phyloP scores from a whole-genome alignment of 2,329 filamentous ascomycete species.

The Alternaria arborescens region DNA sequence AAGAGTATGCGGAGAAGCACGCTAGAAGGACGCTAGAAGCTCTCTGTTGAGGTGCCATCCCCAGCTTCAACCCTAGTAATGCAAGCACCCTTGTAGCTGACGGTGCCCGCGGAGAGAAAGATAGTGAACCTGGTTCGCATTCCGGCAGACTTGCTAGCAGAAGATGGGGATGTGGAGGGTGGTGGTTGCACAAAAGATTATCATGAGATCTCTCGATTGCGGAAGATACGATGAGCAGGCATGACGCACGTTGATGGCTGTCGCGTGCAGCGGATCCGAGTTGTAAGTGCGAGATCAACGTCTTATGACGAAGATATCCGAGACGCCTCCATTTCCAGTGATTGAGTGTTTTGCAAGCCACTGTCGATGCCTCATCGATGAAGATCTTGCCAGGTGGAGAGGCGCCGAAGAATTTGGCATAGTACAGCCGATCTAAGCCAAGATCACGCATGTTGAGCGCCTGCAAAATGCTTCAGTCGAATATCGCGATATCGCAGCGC shows the following conservation, averaged over 20 bases:
- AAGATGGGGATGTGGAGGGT: not conserved
- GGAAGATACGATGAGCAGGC: not conserved
- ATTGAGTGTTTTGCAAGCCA: slow-evolving; percentile 6
- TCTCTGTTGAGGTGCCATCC: slow-evolving; percentile 20
- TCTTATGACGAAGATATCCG: not conserved
- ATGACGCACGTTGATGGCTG: not conserved
- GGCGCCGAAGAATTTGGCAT: not conserved
- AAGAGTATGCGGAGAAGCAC: slow-evolving; percentile 26
- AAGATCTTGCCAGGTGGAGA: not conserved
- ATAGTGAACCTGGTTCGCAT: not conserved
- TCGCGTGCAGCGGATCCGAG: not conserved
- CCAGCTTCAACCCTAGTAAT: slow-evolving; percentile 10
- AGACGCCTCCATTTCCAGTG: not conserved
- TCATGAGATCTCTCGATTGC: not conserved
- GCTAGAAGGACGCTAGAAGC: slow-evolving; percentile 36
- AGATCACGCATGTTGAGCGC: slow-evolving; percentile 15
- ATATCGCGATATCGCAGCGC: slow-evolving; percentile 1
- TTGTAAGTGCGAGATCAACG: not conserved
- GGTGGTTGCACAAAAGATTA: not conserved
- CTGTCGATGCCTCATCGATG: not conserved
- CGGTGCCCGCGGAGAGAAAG: slow-evolving; percentile 4
- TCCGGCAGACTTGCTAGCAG: not conserved
- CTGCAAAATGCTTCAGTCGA: slow-evolving; percentile 2
- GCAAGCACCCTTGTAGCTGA: not conserved
- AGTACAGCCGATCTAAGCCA: not conserved